Conservation (phyloP, 176 grass and related monocot species). For the Carex parvula region DNA sequence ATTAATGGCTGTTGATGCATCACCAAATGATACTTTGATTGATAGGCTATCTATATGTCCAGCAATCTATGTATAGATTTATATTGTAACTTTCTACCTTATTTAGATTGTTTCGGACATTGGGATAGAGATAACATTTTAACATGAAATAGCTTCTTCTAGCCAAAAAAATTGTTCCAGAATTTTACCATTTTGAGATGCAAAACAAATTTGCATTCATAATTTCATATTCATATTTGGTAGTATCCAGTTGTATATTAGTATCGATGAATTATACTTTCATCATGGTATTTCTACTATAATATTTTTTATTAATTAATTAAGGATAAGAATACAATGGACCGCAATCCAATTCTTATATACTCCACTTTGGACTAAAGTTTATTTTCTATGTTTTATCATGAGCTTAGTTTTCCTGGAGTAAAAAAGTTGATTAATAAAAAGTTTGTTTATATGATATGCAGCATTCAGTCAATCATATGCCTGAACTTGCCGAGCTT, state of each 20-base stretch:
- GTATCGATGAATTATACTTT: neutral
- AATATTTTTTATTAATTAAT: neutral
- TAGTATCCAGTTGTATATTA: neutral
- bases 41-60: neutral
- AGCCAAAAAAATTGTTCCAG: neutral
- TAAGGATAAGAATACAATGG: neutral
- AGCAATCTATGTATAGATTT: neutral
- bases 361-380: neutral
- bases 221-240: neutral
- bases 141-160: neutral
- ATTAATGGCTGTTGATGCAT: neutral
- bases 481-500: slow-evolving; percentile 80
- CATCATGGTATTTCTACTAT: neutral
- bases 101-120: neutral
- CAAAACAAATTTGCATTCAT: neutral
- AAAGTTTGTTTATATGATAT: slow-evolving; percentile 9
- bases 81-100: neutral
- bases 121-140: neutral
- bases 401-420: neutral
- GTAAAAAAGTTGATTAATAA: neutral
- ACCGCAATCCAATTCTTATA: neutral
- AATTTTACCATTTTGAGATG: neutral
- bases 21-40: slow-evolving; percentile 1
- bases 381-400: neutral
- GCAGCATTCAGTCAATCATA: slow-evolving; percentile 67